Evolutionary conservation across 148 eudicot genomes (phyloP).

Genomic region (Vaccinium corymbosum): DNA sequence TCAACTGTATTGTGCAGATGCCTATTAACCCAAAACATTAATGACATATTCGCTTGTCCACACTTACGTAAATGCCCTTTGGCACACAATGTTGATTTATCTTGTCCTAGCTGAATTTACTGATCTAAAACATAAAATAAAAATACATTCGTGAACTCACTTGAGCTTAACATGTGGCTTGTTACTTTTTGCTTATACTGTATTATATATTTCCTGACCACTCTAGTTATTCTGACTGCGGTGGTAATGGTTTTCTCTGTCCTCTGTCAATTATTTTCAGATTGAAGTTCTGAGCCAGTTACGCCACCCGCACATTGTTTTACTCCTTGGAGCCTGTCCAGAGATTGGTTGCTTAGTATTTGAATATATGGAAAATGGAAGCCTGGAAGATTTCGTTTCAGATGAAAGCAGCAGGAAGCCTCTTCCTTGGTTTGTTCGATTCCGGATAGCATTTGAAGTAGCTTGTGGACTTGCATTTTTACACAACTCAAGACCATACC

Average conservation of each 20-base stretch:
- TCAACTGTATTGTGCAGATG: not conserved
- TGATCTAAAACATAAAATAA: not conserved
- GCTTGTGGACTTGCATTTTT: conserved; percentile 72
- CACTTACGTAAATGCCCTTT: not conserved
- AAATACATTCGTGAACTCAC: not conserved
- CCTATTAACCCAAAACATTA: not conserved
- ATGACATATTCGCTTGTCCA: not conserved
- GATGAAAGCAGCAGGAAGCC: conserved; percentile 27
- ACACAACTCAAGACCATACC: conserved; percentile 65
- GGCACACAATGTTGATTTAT: not conserved
- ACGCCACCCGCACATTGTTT: conserved; percentile 68
- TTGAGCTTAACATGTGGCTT: not conserved
- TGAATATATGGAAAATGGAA: conserved; percentile 76
- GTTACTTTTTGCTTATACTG: not conserved
- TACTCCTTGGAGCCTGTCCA: conserved; percentile 84
- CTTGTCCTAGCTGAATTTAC: not conserved
- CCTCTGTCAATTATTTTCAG: conserved; percentile 31
- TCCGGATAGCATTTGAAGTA: conserved; percentile 64
- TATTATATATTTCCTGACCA: not conserved
- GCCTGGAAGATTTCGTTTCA: conserved; percentile 55
- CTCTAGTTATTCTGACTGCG: conserved; percentile 10
- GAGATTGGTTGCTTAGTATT: conserved; percentile 69
- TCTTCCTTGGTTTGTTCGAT: conserved; percentile 68
- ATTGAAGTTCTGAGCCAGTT: conserved; percentile 66
- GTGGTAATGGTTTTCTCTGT: not conserved